A percentile compares a stretch with the other conserved stretches of the same genome.
Conservation (phyloP, 2,329 filamentous ascomycete genomes). For the Epichloe coenophiala region DNA sequence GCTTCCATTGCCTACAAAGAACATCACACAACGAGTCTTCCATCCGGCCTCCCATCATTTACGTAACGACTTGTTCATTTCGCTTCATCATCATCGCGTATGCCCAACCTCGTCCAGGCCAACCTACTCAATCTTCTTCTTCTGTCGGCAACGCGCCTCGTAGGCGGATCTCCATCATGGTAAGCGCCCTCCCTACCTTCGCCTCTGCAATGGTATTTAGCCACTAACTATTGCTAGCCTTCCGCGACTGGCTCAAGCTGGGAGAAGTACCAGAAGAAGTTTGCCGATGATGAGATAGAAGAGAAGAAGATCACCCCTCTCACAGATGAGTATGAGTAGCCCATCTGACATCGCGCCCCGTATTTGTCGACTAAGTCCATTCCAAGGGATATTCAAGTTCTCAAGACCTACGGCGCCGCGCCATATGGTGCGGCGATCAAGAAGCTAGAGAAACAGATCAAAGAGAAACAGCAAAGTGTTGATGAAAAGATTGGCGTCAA, state of each 20-base stretch:
- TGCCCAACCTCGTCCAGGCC: background rate
- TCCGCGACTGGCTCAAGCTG: constrained; percentile 87
- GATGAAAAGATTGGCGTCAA: constrained; percentile 96
- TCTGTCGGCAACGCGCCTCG: constrained; percentile 9
- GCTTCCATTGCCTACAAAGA: constrained; percentile 18
- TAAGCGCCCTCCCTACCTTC: constrained; percentile 13
- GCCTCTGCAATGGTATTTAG: constrained; percentile 1
- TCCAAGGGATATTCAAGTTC: constrained; percentile 87
- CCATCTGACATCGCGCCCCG: background rate
- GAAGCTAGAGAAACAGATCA: constrained; percentile 98
- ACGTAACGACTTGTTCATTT: background rate
- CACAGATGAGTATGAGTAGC: constrained; percentile 69
- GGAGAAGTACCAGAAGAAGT: constrained; percentile 99
- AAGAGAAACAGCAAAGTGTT: constrained; percentile 94
- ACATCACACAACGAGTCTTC: constrained; percentile 2
- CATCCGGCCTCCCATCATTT: background rate
- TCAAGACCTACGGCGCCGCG: constrained; percentile 96
- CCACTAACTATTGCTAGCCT: constrained; percentile 46
- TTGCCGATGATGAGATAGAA: constrained; percentile 88
- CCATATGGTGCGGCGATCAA: constrained; percentile 89
- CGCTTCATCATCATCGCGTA: background rate
- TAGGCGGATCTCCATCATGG: constrained; percentile 27
- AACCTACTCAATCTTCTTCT: background rate
- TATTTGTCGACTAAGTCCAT: constrained; percentile 11
- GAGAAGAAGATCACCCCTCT: constrained; percentile 99